A percentile compares a stretch with the other conserved stretches of the same genome.
Conservation (phyloP, 2,329 filamentous ascomycete species). For the Albifimbria verrucaria region DNA sequence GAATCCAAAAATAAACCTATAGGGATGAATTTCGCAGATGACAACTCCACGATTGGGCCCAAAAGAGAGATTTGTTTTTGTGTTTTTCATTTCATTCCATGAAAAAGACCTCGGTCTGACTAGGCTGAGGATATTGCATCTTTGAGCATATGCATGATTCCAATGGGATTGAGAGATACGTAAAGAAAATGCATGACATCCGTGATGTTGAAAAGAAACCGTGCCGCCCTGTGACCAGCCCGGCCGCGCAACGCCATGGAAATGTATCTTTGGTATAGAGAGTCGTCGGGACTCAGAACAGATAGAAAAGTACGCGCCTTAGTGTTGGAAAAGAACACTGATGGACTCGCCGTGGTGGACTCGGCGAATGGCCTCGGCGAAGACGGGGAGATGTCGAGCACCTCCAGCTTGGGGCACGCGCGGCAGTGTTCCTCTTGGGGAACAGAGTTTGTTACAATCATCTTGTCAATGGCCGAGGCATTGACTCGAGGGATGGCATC, state of each 20-base stretch:
- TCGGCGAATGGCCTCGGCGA: slow-evolving; percentile 91
- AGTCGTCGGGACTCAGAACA: background rate
- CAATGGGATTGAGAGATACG: background rate
- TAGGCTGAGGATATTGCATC: background rate
- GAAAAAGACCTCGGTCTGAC: background rate
- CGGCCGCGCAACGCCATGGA: background rate
- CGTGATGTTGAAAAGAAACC: background rate
- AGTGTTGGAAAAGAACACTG: slow-evolving; percentile 74
- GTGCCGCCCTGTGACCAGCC: background rate
- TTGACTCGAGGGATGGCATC: slow-evolving; percentile 95
- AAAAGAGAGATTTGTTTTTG: background rate
- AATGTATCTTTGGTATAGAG: background rate
- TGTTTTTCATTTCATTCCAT: background rate
- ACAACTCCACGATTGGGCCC: background rate
- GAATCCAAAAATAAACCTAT: too few species aligned
- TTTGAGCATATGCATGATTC: background rate
- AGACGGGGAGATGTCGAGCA: slow-evolving; percentile 85
- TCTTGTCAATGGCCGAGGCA: slow-evolving; percentile 85
- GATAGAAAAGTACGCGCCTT: background rate
- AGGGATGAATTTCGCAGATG: background rate
- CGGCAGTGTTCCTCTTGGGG: slow-evolving; percentile 79
- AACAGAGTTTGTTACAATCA: slow-evolving; percentile 93
- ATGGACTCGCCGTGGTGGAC: slow-evolving; percentile 98
- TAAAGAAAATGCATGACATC: background rate
- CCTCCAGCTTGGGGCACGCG: slow-evolving; percentile 82